These are phyloP conservation scores for Chaetomium strumarium DNA, from an alignment of 2,329 filamentous ascomycete genomes.

Conservation along the genomic window DNA sequence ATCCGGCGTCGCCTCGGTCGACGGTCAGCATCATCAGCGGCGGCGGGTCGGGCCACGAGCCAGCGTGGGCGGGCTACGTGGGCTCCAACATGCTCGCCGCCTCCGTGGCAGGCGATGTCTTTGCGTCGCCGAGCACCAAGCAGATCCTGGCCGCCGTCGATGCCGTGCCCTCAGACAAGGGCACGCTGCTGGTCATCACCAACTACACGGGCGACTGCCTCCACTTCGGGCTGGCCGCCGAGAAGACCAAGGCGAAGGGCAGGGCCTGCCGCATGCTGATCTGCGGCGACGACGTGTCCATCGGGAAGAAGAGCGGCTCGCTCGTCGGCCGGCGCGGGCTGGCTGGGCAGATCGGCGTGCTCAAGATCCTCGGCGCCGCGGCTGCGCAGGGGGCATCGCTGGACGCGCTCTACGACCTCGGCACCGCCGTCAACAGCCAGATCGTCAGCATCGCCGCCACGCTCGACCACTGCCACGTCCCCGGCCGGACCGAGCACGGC, in stretches of 20 bases:
- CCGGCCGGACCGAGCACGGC: constrained; percentile 45
- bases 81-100: constrained; percentile 56
- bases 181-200: constrained; percentile 55
- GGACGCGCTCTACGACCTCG: constrained; percentile 46
- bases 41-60: constrained; percentile 55
- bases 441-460: constrained; percentile 54
- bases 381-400: constrained; percentile 42
- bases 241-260: constrained; percentile 50
- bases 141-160: constrained; percentile 57
- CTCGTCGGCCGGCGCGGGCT: constrained; percentile 57
- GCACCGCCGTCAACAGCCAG: constrained; percentile 43
- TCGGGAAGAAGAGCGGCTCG: constrained; percentile 50
- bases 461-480: constrained; percentile 56
- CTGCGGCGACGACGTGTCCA: constrained; percentile 60
- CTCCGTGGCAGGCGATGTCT: constrained; percentile 56
- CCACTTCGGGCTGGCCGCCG: constrained; percentile 55
- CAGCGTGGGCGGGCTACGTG: constrained; percentile 59
- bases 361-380: constrained; percentile 52
- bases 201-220: constrained; percentile 62
- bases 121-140: constrained; percentile 57
- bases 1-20: constrained; percentile 38
- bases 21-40: constrained; percentile 48
- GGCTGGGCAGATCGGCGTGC: constrained; percentile 54
- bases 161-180: constrained; percentile 47
- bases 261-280: constrained; percentile 52